phyloP scores from a whole-genome alignment of 306 rosid species.

The Trifolium repens region DNA sequence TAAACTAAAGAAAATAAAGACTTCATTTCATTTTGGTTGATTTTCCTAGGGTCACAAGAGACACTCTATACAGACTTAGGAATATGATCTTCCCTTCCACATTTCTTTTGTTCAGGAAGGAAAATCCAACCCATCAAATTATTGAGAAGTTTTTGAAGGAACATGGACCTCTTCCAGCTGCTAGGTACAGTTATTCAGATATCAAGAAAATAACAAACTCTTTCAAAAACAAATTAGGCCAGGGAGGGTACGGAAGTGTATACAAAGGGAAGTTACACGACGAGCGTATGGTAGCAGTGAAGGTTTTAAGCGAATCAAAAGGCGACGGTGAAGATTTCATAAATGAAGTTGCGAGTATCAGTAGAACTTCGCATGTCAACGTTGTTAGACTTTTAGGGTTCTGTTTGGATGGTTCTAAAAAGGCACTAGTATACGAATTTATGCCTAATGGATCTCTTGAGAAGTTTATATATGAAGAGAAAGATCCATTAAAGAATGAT shows the following conservation, averaged over 20 bases:
- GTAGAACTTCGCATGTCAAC: conserved; percentile 42
- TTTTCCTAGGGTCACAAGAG: too few species aligned
- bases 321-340: conserved; percentile 46
- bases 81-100: background rate
- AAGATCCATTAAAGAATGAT: background rate
- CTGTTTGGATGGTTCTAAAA: conserved; percentile 39
- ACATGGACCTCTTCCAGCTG: conserved; percentile 25
- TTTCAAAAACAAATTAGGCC: background rate
- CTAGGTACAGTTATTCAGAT: conserved; percentile 42
- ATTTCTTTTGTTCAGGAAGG: background rate
- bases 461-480: conserved; percentile 38
- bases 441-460: conserved; percentile 54
- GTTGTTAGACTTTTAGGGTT: conserved; percentile 34
- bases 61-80: too few species aligned
- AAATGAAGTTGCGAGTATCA: conserved; percentile 38
- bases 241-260: conserved; percentile 3
- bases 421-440: conserved; percentile 47
- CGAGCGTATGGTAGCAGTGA: conserved; percentile 39
- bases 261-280: conserved; percentile 41
- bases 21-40: too few species aligned
- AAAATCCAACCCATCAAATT: background rate
- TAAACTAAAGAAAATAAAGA: too few species aligned
- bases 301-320: conserved; percentile 40
- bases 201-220: conserved; percentile 2
- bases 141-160: conserved; percentile 35